Conservation (phyloP, 2,329 filamentous ascomycete species). For the Penicillium sclerotigenum region DNA sequence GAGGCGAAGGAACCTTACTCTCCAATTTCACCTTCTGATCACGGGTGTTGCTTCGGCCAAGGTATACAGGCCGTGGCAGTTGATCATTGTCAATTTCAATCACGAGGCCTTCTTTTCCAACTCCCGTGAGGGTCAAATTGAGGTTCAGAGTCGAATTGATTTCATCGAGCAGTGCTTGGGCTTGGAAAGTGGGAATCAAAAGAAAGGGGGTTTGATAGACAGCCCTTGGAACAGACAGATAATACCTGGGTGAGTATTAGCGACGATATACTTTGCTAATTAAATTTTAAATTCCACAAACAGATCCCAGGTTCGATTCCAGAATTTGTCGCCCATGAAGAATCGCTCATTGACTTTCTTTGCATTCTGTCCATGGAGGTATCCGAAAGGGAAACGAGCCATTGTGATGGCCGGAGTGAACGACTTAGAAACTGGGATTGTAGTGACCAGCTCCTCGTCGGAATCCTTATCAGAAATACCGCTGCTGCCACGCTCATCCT, state of each 20-base stretch:
- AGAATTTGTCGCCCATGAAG: slow-evolving; percentile 46
- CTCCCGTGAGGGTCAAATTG: slow-evolving; percentile 57
- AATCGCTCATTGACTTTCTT: slow-evolving; percentile 38
- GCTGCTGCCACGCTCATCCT: background rate
- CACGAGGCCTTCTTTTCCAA: slow-evolving; percentile 55
- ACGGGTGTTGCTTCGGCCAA: slow-evolving; percentile 56
- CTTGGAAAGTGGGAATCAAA: slow-evolving; percentile 65
- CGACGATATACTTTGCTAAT: background rate
- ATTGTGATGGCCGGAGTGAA: slow-evolving; percentile 44
- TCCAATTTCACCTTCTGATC: slow-evolving; percentile 42
- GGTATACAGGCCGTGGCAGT: slow-evolving; percentile 64
- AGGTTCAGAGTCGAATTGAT: slow-evolving; percentile 58
- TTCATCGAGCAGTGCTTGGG: slow-evolving; percentile 60
- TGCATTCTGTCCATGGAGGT: slow-evolving; percentile 32
- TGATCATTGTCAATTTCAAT: slow-evolving; percentile 60
- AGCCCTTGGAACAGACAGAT: slow-evolving; percentile 55
- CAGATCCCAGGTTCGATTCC: slow-evolving; percentile 69
- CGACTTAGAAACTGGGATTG: slow-evolving; percentile 11
- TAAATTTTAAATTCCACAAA: slow-evolving; percentile 47
- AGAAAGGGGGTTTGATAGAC: slow-evolving; percentile 55
- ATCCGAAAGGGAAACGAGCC: slow-evolving; percentile 44
- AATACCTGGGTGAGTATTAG: slow-evolving; percentile 55
- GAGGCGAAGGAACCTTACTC: slow-evolving; percentile 30
- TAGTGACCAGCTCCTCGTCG: background rate
- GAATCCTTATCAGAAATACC: background rate